Evolutionary conservation across 441 rosid genomes (phyloP), one percentile per base, ranked within the genome.

Genomic region (Jatropha multifida): DNA sequence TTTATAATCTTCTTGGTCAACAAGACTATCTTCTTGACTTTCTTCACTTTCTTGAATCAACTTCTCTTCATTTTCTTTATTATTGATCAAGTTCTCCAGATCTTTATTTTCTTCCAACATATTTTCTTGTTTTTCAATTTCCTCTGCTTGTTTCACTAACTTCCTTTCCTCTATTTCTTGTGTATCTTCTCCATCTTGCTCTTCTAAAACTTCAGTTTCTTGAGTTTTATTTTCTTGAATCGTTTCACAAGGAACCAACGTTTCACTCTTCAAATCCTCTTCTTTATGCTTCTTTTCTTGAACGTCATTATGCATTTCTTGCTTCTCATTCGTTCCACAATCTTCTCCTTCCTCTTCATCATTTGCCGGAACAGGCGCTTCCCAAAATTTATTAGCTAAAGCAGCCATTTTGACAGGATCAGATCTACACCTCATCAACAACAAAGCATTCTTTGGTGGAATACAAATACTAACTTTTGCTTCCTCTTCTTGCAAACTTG

Each of bases 361-460:
- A 41, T 64, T 75, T 0, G 46, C 46, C 6, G 68, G 82, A 71
- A 77, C 20, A 27, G 90, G 91, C 8, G 85, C 73, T 52, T 86
- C 88, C 82, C 88, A 87, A 41, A 88, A 90, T 71, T 86, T 85
- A 79, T 86, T 93, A 63, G 94, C 90, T 2, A 93, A 86, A 56
- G 96, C 94, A 51, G 98, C 93, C 87, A 95, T 89, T 82, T 87
- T 91, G 5, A 93, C 94, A 76, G 99, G 98, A 72, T 95, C 99
- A 81, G 97, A 93, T 90, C 97, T 89, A 74, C 97, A 94, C 69
- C 98, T 83, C 99, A 94, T 94, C 78, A 93, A 52, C 77, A 93
- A 81, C 71, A 95, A 84, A 55, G 99, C 98, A 69, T 93, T 95
- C 87, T 91, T 93, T 1, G 99, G 97, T 42, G 99, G 97, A 27